These are phyloP conservation scores for Neurospora tetrasperma DNA, from an alignment of 495 filamentous ascomycete genomes.

Conservation along the genomic window DNA sequence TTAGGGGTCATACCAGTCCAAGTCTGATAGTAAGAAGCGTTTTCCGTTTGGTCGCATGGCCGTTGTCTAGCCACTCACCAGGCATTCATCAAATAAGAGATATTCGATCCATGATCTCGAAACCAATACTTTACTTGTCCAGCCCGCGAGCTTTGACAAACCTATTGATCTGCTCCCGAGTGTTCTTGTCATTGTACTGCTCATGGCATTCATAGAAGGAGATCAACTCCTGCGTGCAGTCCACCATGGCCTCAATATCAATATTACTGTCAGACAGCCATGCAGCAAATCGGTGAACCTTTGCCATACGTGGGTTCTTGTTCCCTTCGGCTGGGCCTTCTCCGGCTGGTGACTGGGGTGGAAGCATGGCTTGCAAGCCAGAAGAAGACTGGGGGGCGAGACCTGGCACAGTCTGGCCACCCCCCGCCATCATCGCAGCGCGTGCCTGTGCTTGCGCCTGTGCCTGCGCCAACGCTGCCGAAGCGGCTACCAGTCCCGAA, in stretches of 20 bases:
- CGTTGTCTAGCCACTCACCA: neutral
- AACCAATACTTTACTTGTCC: constrained; percentile 44
- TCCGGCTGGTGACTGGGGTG: constrained; percentile 1
- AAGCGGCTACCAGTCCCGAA: constrained; percentile 30
- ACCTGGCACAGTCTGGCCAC: constrained; percentile 1
- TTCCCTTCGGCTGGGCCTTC: constrained; percentile 11
- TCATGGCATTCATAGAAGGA: constrained; percentile 93
- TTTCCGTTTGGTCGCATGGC: neutral
- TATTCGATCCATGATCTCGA: neutral
- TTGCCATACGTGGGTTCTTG: constrained; percentile 27
- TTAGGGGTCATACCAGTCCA: neutral
- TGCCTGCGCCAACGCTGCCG: constrained; percentile 31
- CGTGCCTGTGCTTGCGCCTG: constrained; percentile 22
- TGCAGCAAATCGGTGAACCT: constrained; percentile 63
- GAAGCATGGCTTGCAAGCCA: neutral
- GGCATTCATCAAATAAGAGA: neutral
- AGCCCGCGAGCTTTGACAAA: constrained; percentile 78
- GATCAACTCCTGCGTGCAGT: constrained; percentile 90
- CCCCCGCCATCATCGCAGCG: constrained; percentile 13
- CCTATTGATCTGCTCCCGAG: constrained; percentile 55
- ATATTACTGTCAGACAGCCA: constrained; percentile 92
- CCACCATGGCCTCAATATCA: constrained; percentile 84
- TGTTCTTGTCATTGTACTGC: constrained; percentile 70
- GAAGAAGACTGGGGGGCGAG: constrained; percentile 2
- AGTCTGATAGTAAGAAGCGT: neutral